Evolutionary conservation across 148 eudicot species (phyloP).

Genomic region (Pouteria glomerata): DNA sequence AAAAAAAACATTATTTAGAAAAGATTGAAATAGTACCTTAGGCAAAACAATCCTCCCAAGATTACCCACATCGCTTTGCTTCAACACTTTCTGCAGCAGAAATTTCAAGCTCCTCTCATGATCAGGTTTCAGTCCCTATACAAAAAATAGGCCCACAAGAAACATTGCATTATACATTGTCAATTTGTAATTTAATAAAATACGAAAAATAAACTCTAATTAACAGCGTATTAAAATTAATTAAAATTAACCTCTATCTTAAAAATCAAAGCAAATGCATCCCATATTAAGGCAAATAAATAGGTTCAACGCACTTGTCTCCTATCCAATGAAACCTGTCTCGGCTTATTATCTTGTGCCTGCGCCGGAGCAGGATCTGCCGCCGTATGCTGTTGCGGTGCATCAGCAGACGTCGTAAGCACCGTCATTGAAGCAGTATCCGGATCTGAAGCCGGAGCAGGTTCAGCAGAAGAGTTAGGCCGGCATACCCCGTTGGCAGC

Average conservation of each 20-base stretch:
- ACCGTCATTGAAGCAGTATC: conserved; percentile 12
- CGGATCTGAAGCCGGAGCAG: too few species aligned
- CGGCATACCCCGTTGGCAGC: conserved; percentile 63
- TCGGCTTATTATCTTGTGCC: conserved; percentile 20
- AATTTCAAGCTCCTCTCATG: conserved; percentile 84
- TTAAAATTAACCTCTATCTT: too few species aligned
- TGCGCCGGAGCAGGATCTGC: conserved; percentile 13
- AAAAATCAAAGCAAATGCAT: too few species aligned
- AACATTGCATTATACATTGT: too few species aligned
- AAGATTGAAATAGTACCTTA: conserved; percentile 38
- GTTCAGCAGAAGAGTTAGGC: conserved; percentile 29
- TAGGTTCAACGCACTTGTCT: conserved; percentile 50
- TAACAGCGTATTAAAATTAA: too few species aligned
- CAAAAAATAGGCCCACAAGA: conserved; percentile 1
- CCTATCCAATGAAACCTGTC: conserved; percentile 36
- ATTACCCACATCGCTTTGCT: conserved; percentile 97
- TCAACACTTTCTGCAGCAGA: conserved; percentile 86
- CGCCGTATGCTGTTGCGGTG: conserved; percentile 1
- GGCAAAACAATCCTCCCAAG: conserved; percentile 98
- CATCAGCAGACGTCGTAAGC: conserved; percentile 9
- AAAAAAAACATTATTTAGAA: background rate
- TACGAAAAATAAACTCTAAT: too few species aligned
- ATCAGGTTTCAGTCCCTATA: conserved; percentile 68
- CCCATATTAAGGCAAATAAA: too few species aligned
- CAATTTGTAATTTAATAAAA: too few species aligned